These are phyloP conservation scores for Annulohypoxylon bovei DNA, from an alignment of 495 filamentous ascomycete genomes.

Conservation along the genomic window DNA sequence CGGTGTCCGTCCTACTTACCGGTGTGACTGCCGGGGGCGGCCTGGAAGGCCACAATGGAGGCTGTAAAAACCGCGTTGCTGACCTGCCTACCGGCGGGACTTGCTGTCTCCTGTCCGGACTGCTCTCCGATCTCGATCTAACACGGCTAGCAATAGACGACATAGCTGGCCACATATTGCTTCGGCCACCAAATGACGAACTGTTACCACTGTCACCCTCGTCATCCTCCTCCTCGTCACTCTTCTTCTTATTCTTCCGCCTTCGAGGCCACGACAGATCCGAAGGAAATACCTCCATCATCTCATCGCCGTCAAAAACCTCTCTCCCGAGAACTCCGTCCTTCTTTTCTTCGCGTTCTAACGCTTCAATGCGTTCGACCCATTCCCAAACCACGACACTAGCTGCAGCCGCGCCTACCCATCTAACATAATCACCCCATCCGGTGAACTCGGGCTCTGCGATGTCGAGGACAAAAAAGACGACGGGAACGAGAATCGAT, in stretches of 20 bases:
- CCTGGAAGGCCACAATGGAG: constrained; percentile 66
- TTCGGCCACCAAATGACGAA: constrained; percentile 41
- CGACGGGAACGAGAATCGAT: constrained; percentile 86
- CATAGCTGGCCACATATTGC: constrained; percentile 59
- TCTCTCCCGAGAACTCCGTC: constrained; percentile 94
- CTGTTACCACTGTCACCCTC: constrained; percentile 35
- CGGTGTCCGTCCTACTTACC: constrained; percentile 79
- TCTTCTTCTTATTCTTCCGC: constrained; percentile 47
- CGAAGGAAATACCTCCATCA: constrained; percentile 77
- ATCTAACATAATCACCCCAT: constrained; percentile 97
- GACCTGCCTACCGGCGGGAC: constrained; percentile 44
- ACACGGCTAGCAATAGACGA: constrained; percentile 55
- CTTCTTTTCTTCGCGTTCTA: constrained; percentile 95
- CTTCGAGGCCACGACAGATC: constrained; percentile 50
- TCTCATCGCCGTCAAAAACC: constrained; percentile 96
- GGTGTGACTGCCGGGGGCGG: constrained; percentile 74
- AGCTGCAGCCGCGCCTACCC: constrained; percentile 95
- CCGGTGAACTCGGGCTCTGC: constrained; percentile 85
- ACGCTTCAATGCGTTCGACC: constrained; percentile 97
- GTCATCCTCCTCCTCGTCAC: constrained; percentile 42
- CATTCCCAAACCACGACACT: constrained; percentile 99
- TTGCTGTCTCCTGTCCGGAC: constrained; percentile 36
- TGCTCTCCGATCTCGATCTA: constrained; percentile 46
- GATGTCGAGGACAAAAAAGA: constrained; percentile 96
- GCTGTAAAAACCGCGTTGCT: constrained; percentile 46